phyloP scores from a whole-genome alignment of 2,329 filamentous ascomycete species.

The Colletotrichum sp. region DNA sequence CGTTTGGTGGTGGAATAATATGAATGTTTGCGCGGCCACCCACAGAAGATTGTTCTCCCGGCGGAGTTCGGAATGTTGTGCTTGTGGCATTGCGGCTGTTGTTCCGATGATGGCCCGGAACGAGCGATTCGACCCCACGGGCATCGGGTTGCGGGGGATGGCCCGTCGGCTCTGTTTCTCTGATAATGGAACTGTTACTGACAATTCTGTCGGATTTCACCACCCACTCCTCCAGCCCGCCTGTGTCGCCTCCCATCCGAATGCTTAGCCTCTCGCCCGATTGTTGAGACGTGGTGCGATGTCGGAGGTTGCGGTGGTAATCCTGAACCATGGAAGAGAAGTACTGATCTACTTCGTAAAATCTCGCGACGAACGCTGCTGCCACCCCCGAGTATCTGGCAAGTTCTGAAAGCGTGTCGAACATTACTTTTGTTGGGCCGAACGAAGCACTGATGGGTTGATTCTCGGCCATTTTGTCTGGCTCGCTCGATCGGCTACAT shows the following conservation, averaged over 20 bases:
- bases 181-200: constrained; percentile 46
- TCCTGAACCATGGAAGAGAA: constrained; percentile 4
- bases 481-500: constrained; percentile 36
- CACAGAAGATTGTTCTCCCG: not conserved
- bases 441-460: not conserved
- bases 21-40: not conserved
- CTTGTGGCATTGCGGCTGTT: not conserved
- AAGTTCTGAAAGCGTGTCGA: not conserved
- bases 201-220: constrained; percentile 41
- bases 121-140: not conserved
- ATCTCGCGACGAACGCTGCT: constrained; percentile 8
- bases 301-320: not conserved
- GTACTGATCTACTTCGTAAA: constrained; percentile 11
- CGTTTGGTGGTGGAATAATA: not conserved
- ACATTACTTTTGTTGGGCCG: not conserved
- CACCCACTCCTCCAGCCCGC: constrained; percentile 61
- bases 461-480: constrained; percentile 9
- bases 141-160: constrained; percentile 29
- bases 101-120: not conserved
- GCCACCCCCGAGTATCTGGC: constrained; percentile 8
- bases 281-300: not conserved
- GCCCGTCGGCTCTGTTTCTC: constrained; percentile 30
- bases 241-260: constrained; percentile 47
- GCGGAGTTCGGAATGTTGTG: not conserved
- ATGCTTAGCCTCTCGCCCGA: constrained; percentile 34